Evolutionary conservation across 345 rosid species (phyloP).

Genomic region (Gossypium rotundifolium): DNA sequence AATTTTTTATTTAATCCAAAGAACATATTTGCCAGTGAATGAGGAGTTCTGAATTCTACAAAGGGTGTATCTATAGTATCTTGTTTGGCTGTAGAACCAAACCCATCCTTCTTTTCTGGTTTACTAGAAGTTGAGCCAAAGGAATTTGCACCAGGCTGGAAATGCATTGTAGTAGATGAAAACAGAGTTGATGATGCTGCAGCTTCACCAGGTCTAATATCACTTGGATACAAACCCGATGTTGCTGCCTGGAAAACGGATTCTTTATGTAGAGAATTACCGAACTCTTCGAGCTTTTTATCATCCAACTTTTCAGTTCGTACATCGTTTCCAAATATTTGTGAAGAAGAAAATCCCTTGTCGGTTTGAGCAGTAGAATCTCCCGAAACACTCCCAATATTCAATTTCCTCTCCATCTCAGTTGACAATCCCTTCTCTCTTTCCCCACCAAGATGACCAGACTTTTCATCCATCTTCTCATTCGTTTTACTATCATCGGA

Average conservation of each 20-base stretch:
- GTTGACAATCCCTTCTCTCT: slow-evolving; percentile 36
- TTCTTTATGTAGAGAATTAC: slow-evolving; percentile 21
- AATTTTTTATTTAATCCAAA: slow-evolving; percentile 40
- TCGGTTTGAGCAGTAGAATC: slow-evolving; percentile 29
- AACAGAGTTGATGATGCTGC: slow-evolving; percentile 20
- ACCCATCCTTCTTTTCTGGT: slow-evolving; percentile 23
- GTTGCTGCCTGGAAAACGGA: slow-evolving; percentile 25
- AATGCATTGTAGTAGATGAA: slow-evolving; percentile 3
- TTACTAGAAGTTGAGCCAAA: slow-evolving; percentile 19
- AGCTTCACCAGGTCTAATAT: background rate
- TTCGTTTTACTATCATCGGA: background rate
- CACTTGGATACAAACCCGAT: slow-evolving; percentile 14
- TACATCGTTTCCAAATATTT: slow-evolving; percentile 19
- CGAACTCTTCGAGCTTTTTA: slow-evolving; percentile 19
- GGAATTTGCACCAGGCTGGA: slow-evolving; percentile 4
- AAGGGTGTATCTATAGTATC: slow-evolving; percentile 24
- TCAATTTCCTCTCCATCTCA: slow-evolving; percentile 57
- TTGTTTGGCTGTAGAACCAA: slow-evolving; percentile 27
- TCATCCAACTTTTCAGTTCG: slow-evolving; percentile 25
- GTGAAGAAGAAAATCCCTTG: slow-evolving; percentile 22
- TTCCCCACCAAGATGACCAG: slow-evolving; percentile 28
- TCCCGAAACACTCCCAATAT: slow-evolving; percentile 26
- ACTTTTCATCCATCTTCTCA: slow-evolving; percentile 18
- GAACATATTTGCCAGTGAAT: slow-evolving; percentile 33
- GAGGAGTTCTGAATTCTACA: slow-evolving; percentile 55